These are phyloP conservation scores for Stylonectria norvegica DNA, from an alignment of 2,329 filamentous ascomycete species.

Conservation along the genomic window DNA sequence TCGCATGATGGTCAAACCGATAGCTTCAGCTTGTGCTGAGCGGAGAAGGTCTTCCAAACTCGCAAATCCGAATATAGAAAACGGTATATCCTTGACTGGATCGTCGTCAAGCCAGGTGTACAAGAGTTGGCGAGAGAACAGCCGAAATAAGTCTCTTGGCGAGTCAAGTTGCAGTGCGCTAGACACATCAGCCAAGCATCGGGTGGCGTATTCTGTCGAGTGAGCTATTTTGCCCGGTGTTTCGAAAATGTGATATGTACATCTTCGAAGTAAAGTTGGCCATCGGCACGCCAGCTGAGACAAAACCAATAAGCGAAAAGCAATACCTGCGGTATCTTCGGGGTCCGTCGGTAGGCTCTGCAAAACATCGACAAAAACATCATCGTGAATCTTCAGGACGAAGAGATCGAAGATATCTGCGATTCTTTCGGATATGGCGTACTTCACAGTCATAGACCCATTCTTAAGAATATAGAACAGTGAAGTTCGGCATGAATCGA, in stretches of 20 bases:
- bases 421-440: conserved; percentile 66
- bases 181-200: conserved; percentile 67
- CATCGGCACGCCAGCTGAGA: conserved; percentile 75
- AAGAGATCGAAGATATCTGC: conserved; percentile 76
- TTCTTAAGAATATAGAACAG: conserved; percentile 69
- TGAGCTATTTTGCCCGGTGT: conserved; percentile 69
- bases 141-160: conserved; percentile 68
- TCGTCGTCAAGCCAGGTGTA: conserved; percentile 82
- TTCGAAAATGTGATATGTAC: conserved; percentile 93
- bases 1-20: conserved; percentile 80
- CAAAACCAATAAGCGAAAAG: conserved; percentile 73
- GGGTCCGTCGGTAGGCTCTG: conserved; percentile 70
- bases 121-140: conserved; percentile 85
- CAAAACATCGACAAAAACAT: conserved; percentile 81
- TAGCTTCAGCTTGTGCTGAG: conserved; percentile 71
- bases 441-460: conserved; percentile 69
- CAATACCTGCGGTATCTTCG: conserved; percentile 75
- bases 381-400: conserved; percentile 77
- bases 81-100: conserved; percentile 71
- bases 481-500: conserved; percentile 63
- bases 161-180: conserved; percentile 60
- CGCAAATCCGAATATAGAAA: conserved; percentile 75
- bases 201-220: conserved; percentile 66
- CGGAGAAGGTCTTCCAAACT: conserved; percentile 65
- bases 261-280: conserved; percentile 80